These are phyloP conservation scores for Petasospora fabianii DNA, from an alignment of 1,139 yeast genomes.

Conservation along the genomic window DNA sequence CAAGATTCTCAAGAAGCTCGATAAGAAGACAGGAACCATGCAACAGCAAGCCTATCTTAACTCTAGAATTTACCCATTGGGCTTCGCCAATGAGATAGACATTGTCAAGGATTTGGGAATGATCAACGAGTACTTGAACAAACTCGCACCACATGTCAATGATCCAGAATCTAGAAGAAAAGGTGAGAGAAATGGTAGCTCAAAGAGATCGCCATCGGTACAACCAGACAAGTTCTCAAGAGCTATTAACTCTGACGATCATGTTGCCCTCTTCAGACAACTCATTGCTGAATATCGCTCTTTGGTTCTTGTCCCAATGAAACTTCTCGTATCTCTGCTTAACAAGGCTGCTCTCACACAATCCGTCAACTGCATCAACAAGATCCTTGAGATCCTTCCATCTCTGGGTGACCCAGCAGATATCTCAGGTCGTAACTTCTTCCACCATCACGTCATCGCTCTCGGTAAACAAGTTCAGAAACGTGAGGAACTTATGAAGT, in stretches of 20 bases:
- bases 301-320: conserved; percentile 31
- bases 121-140: conserved; percentile 54
- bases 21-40: conserved; percentile 73
- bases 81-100: conserved; percentile 69
- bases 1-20: conserved; percentile 86
- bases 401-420: conserved; percentile 63
- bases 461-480: conserved; percentile 50
- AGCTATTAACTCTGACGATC: conserved; percentile 44
- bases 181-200: conserved; percentile 1
- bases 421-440: conserved; percentile 76
- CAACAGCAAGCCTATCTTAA: conserved; percentile 65
- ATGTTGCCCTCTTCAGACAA: conserved; percentile 38
- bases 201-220: conserved; percentile 14
- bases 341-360: conserved; percentile 57
- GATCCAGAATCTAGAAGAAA: conserved; percentile 3
- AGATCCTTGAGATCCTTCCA: conserved; percentile 44
- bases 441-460: conserved; percentile 77
- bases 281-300: conserved; percentile 39
- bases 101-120: conserved; percentile 49
- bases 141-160: conserved; percentile 37
- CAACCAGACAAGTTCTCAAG: conserved; percentile 31
- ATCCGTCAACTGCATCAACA: conserved; percentile 55
- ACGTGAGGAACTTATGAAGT: conserved; percentile 9
- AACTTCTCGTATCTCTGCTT: conserved; percentile 41
- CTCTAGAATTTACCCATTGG: conserved; percentile 68